These are phyloP conservation scores for Rhizopus microsporus DNA, from an alignment of 371 early-diverging fungal species.

Conservation along the genomic window DNA sequence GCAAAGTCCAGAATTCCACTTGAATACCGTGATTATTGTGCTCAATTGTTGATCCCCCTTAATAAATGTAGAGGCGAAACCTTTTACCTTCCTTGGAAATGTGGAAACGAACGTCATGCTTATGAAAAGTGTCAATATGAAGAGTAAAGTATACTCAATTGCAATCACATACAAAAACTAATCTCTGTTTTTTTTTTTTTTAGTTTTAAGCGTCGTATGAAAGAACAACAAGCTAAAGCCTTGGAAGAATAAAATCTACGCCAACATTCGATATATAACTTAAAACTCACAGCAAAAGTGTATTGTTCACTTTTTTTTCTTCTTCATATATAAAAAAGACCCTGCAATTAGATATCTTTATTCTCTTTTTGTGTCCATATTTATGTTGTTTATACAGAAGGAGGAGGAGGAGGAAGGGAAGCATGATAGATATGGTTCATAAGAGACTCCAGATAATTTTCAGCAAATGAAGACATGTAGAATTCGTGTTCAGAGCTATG, in stretches of 20 bases:
- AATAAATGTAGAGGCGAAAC: conserved; percentile 90
- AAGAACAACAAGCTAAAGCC: conserved; percentile 32
- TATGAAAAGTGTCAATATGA: conserved; percentile 97
- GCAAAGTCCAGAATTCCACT: conserved; percentile 82
- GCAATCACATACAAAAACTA: background rate
- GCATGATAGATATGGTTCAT: conserved; percentile 21
- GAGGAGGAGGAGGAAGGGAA: background rate
- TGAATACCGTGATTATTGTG: conserved; percentile 92
- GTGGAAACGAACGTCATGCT: conserved; percentile 84
- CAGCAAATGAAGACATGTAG: conserved; percentile 78
- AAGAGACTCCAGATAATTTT: conserved; percentile 64
- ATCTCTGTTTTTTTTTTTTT: conserved; percentile 1
- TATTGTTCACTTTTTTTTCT: too few relatives aligned
- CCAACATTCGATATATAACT: too few relatives aligned
- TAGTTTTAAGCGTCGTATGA: conserved; percentile 37
- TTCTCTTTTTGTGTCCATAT: too few relatives aligned
- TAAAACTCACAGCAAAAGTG: too few relatives aligned
- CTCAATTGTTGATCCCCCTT: conserved; percentile 84
- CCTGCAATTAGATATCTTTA: too few relatives aligned
- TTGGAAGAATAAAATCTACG: conserved; percentile 14
- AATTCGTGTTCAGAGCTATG: conserved; percentile 65
- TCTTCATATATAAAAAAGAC: too few relatives aligned
- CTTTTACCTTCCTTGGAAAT: conserved; percentile 91
- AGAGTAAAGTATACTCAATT: conserved; percentile 64
- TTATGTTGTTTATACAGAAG: background rate